Evolutionary conservation across 768 basidiomycete species (phyloP).

Genomic region (Rhodosporidiobolus odoratus): DNA sequence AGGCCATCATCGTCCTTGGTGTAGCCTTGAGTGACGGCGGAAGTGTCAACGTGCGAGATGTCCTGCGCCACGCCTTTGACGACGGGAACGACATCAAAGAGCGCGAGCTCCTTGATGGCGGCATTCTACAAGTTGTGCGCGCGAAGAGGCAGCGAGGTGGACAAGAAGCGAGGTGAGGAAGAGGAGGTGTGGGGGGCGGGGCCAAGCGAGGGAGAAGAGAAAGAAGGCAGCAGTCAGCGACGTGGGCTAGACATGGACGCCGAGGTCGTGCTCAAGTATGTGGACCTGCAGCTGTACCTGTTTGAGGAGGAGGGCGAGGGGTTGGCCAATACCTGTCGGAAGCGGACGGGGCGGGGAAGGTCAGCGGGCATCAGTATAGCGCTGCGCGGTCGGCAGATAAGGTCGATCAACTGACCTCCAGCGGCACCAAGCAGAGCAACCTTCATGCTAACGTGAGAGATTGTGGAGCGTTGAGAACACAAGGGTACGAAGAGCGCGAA

Average conservation of each 20-base stretch:
- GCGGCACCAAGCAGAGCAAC: constrained; percentile 92
- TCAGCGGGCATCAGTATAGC: background rate
- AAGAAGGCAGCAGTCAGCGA: no score
- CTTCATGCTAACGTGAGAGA: constrained; percentile 56
- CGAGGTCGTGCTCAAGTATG: no score
- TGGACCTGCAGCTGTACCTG: constrained; percentile 45
- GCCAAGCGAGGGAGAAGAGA: no score
- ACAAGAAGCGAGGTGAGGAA: no score
- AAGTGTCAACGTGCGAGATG: constrained; percentile 85
- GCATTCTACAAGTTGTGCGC: constrained; percentile 6
- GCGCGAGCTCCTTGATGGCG: constrained; percentile 57
- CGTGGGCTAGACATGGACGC: no score
- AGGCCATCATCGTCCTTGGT: constrained; percentile 70
- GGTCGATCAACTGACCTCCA: constrained; percentile 15
- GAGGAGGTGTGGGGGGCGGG: no score
- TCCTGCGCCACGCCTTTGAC: constrained; percentile 69
- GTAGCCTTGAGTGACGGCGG: constrained; percentile 75
- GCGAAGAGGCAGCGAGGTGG: background rate
- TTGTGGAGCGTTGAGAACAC: background rate
- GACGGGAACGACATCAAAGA: constrained; percentile 88
- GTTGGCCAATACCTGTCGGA: constrained; percentile 78
- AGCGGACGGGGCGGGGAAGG: background rate
- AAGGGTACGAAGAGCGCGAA: background rate
- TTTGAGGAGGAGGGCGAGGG: constrained; percentile 87
- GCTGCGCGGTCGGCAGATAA: background rate